Base-by-base conservation (phyloP, 768 basidiomycete species). In the Boletellus sp. region DNA sequence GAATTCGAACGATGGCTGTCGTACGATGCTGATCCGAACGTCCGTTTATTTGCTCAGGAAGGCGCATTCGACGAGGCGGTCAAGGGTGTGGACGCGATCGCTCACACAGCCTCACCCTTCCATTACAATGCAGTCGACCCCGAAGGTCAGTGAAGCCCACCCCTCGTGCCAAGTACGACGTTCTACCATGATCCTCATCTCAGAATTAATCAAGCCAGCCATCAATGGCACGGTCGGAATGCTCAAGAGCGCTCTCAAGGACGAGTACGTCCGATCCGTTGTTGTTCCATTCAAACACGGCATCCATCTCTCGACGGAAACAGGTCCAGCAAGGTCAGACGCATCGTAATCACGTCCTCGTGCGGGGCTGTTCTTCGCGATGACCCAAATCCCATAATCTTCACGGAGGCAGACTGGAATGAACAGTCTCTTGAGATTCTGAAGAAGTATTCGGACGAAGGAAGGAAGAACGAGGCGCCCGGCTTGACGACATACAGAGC, bases 21-120 rank as follows among this genome's bases (percentile, higher is more conserved):
- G 15, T 16, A 12, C 34, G 1, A 7, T 47, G 9, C 32, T 50
- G 2, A 45, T 42, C 31, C 6, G 12, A 10, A 5, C 19, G 6
- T 28, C 11, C 22, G 31, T 0, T n/a, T 1, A 13, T 16, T 40
- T 38, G 16, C 23, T 17, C 31, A 83, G 81, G 76, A 76, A 3
- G 80, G 79, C 7, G 86, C 84, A 1, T 94, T 90, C 53, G 87
- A 92, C 62, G 81, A 88, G 44, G 88, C 83, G 0, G 85, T 91
- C 51, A 79, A 83, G 63, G 87, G 77, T 1, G 81, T 91, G 8
- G 83, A 88, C 51, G 90, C 77, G 0, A 79, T 93, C 44, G 75
- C 72, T 33, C 88, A 89, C 58, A 80, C 75, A 4, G 85, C 85
- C 0, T 87, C 85, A 1, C 86, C 87, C 1, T 75, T 82, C 58